phyloP scores from a whole-genome alignment of 345 rosid genomes.

The Moringa oleifera region DNA sequence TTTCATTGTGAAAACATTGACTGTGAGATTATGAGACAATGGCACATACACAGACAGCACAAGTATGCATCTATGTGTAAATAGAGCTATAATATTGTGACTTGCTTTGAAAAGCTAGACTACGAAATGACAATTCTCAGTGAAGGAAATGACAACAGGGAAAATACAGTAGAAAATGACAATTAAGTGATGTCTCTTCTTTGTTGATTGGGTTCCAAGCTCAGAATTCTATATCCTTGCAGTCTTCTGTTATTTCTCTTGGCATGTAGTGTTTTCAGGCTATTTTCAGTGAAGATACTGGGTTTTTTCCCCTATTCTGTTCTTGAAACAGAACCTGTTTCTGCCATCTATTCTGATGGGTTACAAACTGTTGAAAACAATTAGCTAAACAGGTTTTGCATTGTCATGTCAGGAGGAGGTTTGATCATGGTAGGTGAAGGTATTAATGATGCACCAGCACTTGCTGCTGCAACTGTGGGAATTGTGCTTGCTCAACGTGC shows the following conservation, averaged over 20 bases:
- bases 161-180: not conserved
- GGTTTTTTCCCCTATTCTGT: no score
- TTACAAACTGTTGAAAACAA: no score
- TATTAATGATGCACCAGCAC: conserved; percentile 95
- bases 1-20: not conserved
- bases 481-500: conserved; percentile 97
- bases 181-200: not conserved
- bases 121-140: no score
- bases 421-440: conserved; percentile 98
- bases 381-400: not conserved
- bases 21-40: no score
- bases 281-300: not conserved
- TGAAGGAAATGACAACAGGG: not conserved
- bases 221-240: not conserved
- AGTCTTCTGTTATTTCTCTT: not conserved
- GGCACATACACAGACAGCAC: no score
- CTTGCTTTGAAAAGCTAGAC: no score
- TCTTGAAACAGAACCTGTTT: no score
- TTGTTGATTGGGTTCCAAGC: not conserved
- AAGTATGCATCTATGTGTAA: no score
- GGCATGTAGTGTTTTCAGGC: not conserved
- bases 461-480: conserved; percentile 94
- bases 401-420: conserved; percentile 70
- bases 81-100: no score
- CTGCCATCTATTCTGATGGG: no score